Evolutionary conservation across 2,329 filamentous ascomycete genomes (phyloP).

Genomic region (Aspergillus niger): DNA sequence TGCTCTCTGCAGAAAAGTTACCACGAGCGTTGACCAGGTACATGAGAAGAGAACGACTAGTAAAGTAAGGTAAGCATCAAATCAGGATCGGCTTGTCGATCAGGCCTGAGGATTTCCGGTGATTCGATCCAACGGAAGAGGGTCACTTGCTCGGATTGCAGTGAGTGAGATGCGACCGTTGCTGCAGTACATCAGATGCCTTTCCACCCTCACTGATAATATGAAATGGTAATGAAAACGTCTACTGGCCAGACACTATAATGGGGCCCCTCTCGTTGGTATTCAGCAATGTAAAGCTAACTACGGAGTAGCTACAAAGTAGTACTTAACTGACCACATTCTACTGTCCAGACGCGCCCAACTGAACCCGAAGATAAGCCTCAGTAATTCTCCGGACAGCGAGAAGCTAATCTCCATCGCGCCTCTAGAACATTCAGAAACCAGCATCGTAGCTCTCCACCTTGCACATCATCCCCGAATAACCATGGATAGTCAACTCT

Average conservation of each 20-base stretch:
- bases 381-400: background rate
- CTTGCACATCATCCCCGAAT: background rate
- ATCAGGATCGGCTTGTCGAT: constrained; percentile 2
- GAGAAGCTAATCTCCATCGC: background rate
- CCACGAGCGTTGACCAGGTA: background rate
- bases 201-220: background rate
- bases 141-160: background rate
- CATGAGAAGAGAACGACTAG: background rate
- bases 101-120: background rate
- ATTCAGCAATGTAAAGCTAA: background rate
- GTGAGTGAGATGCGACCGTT: background rate
- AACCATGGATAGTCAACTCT: background rate
- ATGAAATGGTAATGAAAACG: background rate
- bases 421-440: background rate
- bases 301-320: background rate
- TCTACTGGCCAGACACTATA: background rate
- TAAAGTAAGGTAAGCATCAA: constrained; percentile 6
- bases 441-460: background rate
- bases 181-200: background rate
- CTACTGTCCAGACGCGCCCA: background rate
- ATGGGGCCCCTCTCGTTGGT: background rate
- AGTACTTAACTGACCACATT: background rate
- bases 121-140: background rate
- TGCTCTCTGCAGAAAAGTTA: background rate
- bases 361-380: background rate